These are phyloP conservation scores for Crucihimalaya himalaica DNA, from an alignment of 345 rosid species.

Conservation along the genomic window DNA sequence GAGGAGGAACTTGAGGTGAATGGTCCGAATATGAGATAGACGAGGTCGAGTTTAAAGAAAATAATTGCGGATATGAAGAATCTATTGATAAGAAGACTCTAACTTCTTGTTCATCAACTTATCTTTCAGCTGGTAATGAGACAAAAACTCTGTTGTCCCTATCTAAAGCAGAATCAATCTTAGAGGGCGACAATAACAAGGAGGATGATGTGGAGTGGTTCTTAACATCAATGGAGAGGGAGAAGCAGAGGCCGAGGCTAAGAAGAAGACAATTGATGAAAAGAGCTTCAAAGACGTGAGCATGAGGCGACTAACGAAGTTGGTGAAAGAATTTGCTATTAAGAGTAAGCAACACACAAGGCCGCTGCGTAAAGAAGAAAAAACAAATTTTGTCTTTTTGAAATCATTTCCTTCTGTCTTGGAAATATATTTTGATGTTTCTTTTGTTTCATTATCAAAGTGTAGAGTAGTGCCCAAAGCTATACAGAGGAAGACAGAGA, in stretches of 20 bases:
- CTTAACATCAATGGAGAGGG: constrained; percentile 45
- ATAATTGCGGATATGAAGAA: neutral
- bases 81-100: constrained; percentile 22
- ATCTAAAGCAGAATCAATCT: constrained; percentile 37
- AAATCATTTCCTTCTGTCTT: constrained; percentile 25
- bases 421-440: neutral
- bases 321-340: constrained; percentile 41
- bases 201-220: constrained; percentile 24
- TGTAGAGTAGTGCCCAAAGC: too few species aligned
- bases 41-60: neutral
- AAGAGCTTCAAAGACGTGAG: constrained; percentile 42
- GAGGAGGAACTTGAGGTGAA: constrained; percentile 17
- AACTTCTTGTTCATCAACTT: neutral
- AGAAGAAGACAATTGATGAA: constrained; percentile 22
- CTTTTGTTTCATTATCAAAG: too few species aligned
- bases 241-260: constrained; percentile 24
- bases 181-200: constrained; percentile 15
- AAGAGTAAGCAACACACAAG: constrained; percentile 35
- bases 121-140: constrained; percentile 8
- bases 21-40: constrained; percentile 25
- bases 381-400: neutral
- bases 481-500: too few species aligned
- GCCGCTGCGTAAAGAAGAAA: constrained; percentile 5
- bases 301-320: constrained; percentile 51
- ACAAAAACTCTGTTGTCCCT: constrained; percentile 21